Conservation (phyloP, 257 asterid species). For the Penstemon eatonii region DNA sequence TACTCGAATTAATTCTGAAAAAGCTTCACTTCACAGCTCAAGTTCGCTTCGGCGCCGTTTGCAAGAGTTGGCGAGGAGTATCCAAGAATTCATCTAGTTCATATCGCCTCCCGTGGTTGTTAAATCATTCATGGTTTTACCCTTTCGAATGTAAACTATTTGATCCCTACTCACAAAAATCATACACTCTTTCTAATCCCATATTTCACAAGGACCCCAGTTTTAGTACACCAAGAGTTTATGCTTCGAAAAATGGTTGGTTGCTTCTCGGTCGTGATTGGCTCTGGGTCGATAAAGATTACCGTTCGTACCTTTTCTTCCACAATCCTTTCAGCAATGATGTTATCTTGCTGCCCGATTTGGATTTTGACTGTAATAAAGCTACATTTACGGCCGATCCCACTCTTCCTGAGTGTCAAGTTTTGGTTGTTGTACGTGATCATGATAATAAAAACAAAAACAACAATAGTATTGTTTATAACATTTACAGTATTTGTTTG, state of each 20-base stretch:
- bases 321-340: conserved; percentile 14
- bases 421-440: not conserved
- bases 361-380: not conserved
- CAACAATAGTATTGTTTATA: not conserved
- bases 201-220: too few species aligned
- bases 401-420: conserved; percentile 1
- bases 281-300: not conserved
- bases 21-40: not conserved
- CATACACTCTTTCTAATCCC: not conserved
- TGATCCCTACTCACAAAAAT: not conserved
- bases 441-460: too few species aligned
- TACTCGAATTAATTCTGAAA: not conserved
- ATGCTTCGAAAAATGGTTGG: conserved; percentile 14
- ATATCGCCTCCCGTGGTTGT: not conserved
- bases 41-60: not conserved
- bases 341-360: not conserved
- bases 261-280: not conserved
- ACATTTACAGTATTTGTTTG: not conserved
- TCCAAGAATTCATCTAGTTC: not conserved
- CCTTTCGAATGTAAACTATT: conserved; percentile 1
- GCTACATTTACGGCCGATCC: not conserved
- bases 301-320: not conserved
- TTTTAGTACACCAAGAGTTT: not conserved
- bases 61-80: not conserved
- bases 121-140: not conserved